phyloP scores from a whole-genome alignment of 371 early-diverging fungal genomes.

The Mucor indicus region DNA sequence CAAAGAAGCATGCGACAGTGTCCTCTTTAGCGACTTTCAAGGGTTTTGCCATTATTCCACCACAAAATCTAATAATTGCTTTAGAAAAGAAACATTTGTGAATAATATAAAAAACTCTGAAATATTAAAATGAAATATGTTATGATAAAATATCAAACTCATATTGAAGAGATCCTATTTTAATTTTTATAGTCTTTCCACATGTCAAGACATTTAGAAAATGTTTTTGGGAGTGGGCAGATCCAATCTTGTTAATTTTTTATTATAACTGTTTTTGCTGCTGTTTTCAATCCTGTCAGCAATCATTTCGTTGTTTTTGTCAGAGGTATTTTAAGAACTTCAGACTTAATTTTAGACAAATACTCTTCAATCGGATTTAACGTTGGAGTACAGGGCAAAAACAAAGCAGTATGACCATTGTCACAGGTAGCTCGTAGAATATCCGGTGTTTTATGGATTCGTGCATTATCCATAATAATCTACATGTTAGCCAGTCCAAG shows the following conservation, averaged over 20 bases:
- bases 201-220: conserved; percentile 6
- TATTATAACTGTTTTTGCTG: conserved; percentile 9
- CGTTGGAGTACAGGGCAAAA: neutral
- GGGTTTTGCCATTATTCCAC: conserved; percentile 5
- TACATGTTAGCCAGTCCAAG: conserved; percentile 15
- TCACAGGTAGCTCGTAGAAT: conserved; percentile 5
- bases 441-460: conserved; percentile 11
- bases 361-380: neutral
- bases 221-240: conserved; percentile 8
- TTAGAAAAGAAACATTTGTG: conserved; percentile 1
- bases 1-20: conserved; percentile 3
- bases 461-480: conserved; percentile 6
- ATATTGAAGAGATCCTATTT: conserved; percentile 9
- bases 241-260: conserved; percentile 6
- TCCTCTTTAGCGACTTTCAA: conserved; percentile 1
- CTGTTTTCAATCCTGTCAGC: conserved; percentile 6
- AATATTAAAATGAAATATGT: conserved; percentile 5
- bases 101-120: conserved; percentile 4
- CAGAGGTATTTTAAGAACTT: conserved; percentile 7
- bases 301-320: conserved; percentile 7
- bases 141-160: conserved; percentile 9
- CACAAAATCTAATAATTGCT: conserved; percentile 3
- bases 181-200: conserved; percentile 7
- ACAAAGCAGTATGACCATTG: neutral
- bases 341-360: conserved; percentile 5